Conservation (phyloP, 768 basidiomycete species). For the Tricholoma saponaceum region DNA sequence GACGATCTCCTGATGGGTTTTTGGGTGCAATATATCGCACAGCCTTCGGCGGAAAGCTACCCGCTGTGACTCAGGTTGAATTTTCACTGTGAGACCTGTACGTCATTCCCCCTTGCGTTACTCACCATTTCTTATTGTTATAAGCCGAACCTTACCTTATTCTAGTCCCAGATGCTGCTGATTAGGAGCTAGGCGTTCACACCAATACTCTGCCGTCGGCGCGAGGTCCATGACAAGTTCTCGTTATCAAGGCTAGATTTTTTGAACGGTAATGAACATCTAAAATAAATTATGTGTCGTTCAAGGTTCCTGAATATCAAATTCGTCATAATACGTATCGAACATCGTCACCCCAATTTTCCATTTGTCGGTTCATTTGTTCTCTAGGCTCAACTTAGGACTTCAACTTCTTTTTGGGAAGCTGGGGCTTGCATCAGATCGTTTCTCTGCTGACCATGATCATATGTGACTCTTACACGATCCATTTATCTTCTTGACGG, state of each 20-base stretch:
- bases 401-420: background rate
- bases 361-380: background rate
- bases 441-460: too few species aligned
- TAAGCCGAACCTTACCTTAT: background rate
- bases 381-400: too few species aligned
- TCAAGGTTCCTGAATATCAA: background rate
- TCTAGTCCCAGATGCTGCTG: too few species aligned
- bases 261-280: background rate
- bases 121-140: background rate
- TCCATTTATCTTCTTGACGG: background rate
- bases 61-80: background rate
- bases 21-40: background rate
- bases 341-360: background rate
- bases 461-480: background rate
- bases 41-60: background rate
- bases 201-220: background rate
- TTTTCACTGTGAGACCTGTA: background rate
- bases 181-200: too few species aligned
- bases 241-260: background rate
- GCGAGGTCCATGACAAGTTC: background rate
- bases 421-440: background rate
- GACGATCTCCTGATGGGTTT: background rate
- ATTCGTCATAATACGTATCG: background rate
- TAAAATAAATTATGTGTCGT: background rate
- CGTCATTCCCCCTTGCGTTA: background rate